Conservation (phyloP, 495 filamentous ascomycete species). For the Xylaria acuta region DNA sequence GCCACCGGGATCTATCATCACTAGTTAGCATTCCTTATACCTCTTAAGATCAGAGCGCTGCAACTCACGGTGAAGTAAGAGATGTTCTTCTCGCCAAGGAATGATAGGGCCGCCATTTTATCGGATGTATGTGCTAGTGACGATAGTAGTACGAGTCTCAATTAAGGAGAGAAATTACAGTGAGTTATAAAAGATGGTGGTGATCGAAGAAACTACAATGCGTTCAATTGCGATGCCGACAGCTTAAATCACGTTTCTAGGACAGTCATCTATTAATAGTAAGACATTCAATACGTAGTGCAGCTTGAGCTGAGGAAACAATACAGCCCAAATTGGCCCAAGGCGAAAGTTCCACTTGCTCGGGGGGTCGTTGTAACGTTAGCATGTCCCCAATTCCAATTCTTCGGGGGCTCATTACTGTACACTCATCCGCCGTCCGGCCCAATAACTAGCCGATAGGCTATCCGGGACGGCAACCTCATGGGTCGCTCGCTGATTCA, state of each 20-base stretch:
- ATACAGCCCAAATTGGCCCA: neutral
- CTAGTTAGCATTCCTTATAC: neutral
- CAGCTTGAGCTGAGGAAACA: neutral
- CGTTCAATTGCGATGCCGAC: neutral
- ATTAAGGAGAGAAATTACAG: neutral
- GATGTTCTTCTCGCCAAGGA: constrained; percentile 48
- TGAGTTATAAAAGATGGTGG: neutral
- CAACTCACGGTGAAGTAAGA: constrained; percentile 54
- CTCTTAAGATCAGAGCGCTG: neutral
- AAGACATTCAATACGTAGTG: neutral
- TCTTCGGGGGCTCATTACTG: constrained; percentile 12
- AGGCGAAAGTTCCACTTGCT: constrained; percentile 5
- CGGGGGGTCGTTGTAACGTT: neutral
- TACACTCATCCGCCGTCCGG: neutral
- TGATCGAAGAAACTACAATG: neutral
- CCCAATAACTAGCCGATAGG: constrained; percentile 4
- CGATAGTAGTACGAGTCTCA: neutral
- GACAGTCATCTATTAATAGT: constrained; percentile 18
- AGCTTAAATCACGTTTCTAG: constrained; percentile 1
- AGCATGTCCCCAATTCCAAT: constrained; percentile 13
- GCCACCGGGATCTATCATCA: constrained; percentile 53
- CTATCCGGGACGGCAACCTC: neutral
- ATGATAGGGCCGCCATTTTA: constrained; percentile 48
- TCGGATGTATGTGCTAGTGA: neutral
- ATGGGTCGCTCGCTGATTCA: constrained; percentile 8